These are phyloP conservation scores for Tilletia setariae DNA, from an alignment of 1,284 basidiomycete genomes.

Conservation along the genomic window DNA sequence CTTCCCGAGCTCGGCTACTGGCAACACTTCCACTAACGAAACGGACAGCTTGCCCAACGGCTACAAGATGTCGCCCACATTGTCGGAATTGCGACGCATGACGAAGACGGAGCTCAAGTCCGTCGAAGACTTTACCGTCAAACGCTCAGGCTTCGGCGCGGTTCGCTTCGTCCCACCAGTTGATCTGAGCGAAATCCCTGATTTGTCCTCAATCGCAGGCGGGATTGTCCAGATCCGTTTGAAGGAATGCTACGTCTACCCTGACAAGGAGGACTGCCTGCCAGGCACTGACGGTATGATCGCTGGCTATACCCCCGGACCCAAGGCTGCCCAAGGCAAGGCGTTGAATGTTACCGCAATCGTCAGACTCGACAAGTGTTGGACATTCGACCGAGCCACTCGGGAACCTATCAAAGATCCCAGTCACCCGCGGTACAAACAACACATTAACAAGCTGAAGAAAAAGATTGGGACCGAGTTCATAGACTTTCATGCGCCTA, in stretches of 20 bases:
- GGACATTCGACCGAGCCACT: conserved; percentile 85
- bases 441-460: conserved; percentile 79
- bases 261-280: conserved; percentile 61
- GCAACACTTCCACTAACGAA: too few species aligned
- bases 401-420: conserved; percentile 83
- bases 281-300: conserved; percentile 43
- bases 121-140: too few species aligned
- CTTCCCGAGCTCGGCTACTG: too few species aligned
- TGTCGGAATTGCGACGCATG: conserved; percentile 39
- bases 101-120: conserved; percentile 59
- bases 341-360: conserved; percentile 91
- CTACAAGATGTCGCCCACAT: conserved; percentile 47
- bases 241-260: too few species aligned
- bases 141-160: too few species aligned
- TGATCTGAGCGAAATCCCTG: too few species aligned
- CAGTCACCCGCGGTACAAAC: conserved; percentile 65
- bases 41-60: background rate
- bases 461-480: conserved; percentile 82
- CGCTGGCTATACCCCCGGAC: conserved; percentile 40
- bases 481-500: conserved; percentile 72
- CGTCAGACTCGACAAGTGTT: conserved; percentile 78
- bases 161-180: too few species aligned
- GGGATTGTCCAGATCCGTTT: too few species aligned
- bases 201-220: too few species aligned
- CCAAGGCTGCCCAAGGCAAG: conserved; percentile 66